Base-by-base conservation (phyloP, 345 rosid genomes). In the Rhodomyrtus tomentosa region DNA sequence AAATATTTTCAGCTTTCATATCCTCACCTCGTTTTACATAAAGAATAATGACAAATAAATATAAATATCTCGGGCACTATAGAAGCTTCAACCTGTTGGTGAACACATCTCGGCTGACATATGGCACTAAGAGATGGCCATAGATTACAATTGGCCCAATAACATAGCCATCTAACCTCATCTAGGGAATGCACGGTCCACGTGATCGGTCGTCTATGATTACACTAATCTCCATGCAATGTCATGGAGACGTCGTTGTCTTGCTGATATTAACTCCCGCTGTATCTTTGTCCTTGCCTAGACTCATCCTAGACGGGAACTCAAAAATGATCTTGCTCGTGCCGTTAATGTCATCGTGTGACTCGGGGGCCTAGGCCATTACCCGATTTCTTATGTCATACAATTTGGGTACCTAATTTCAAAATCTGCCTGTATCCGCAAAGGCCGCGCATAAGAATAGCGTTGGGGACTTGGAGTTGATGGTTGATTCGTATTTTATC, bases 351-450 rank as follows among this genome's bases (percentile, higher is more conserved):
- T 52, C 55, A 21, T 18, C 16, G 54, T 18, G 54, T 7, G 21
- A 18, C 54, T 51, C 18, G 20, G 72, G 38, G 38, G 73, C 21
- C 73, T 29, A 10, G n/a, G n/a, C 24, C 14, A 7, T 2, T 2
- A 36, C 12, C 24, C 76, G 16, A 32, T 62, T 62, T 32, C 24
- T 4, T 32, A 16, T 20, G 42, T 18, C 15, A 6, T 0, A 32
- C 76, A 7, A 62, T 62, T 32, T 9, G 6, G 76, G 0, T 29
- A 29, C 7, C 40, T 32, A 58, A 27, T 6, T 59, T 29, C 1
- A 0, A 29, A 58, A 14, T 6, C 4, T 5, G 0, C 6, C 9
- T 0, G 0, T 40, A 40, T 40, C 1, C 5, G 5, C 42, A 40
- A 2, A 0, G 42, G 1, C 5, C 5, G 42, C 42, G 3, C 42